phyloP scores from a whole-genome alignment of 768 basidiomycete genomes.

The Gloeophyllum trabeum region DNA sequence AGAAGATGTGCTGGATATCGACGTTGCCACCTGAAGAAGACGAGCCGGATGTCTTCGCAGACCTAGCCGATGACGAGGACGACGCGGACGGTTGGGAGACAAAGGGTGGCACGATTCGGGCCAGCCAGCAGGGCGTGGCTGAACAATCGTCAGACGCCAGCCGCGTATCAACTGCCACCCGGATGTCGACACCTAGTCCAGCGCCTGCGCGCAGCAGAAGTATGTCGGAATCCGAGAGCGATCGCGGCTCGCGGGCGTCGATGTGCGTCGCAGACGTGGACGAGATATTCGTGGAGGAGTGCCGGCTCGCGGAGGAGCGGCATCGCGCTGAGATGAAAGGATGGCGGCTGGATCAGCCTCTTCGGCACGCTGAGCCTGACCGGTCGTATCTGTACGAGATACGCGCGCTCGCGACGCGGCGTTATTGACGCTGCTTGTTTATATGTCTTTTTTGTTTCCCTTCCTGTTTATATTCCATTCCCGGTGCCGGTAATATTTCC shows the following conservation, averaged over 20 bases:
- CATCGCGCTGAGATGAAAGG: conserved; percentile 80
- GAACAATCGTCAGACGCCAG: conserved; percentile 16
- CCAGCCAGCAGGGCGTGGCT: conserved; percentile 28
- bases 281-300: conserved; percentile 60
- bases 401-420: conserved; percentile 75
- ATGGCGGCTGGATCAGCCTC: conserved; percentile 34
- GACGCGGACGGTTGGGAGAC: conserved; percentile 61
- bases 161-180: conserved; percentile 18
- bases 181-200: conserved; percentile 43
- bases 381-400: conserved; percentile 71
- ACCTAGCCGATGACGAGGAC: conserved; percentile 86
- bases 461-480: conserved; percentile 6
- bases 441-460: conserved; percentile 3
- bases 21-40: conserved; percentile 79
- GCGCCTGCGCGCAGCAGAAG: conserved; percentile 48
- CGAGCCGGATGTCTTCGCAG: conserved; percentile 92
- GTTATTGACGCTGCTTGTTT: conserved; percentile 38
- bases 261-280: conserved; percentile 64
- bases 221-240: conserved; percentile 67
- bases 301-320: conserved; percentile 68
- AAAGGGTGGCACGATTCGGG: conserved; percentile 74
- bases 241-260: conserved; percentile 71
- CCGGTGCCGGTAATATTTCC: too few relatives aligned
- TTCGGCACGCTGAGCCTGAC: conserved; percentile 30
- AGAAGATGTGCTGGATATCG: conserved; percentile 92